Base-by-base conservation (phyloP, 306 rosid genomes). In the Comarum palustre region DNA sequence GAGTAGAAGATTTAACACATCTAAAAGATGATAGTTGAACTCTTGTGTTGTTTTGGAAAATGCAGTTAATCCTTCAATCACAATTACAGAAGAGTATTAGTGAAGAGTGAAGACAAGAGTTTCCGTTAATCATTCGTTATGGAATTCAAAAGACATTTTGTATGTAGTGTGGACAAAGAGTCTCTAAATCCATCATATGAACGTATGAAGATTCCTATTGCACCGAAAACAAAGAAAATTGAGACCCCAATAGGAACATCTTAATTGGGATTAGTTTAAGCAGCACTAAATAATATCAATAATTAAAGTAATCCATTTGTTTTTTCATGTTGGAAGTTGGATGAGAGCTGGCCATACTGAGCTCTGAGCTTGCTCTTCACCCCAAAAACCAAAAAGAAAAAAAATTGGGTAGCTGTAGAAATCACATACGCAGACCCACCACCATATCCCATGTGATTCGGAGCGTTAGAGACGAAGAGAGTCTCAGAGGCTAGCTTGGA, bases 301-400 rank as follows among this genome's bases (percentile, higher is more conserved):
- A 55, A 38, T 71, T 16, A 39, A 2, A 32, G 41, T 19, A 71
- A 8, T 46, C 41, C 51, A 50, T 54, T 66, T 74, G 55, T 51
- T 55, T 42, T 72, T 15, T 8, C 20, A 54, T 25, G 42, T 54
- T 58, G 73, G 68, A 73, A 65, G 58, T 66, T 42, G 67, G 25
- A 22, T 31, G 22, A 60, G 68, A 47, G 42, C 69, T 19, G 69
- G 60, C 43, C 43, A 34, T 34, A 24, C 24, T 45, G 17, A 45
- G 16, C 16, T 13, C 47, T 31, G 38, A 75, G 59, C 67, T 32
- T 34, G 10, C 79, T 55, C 61, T 67, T 75, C 54, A 25, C 73
- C 61, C 17, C 43, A 39, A 39, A 39, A 39, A 8, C 2, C 2
- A 8, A 8, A 39, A 39, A 39, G 1, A 32, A 51, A 58, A 72